Evolutionary conservation across 2,329 filamentous ascomycete genomes (phyloP), one percentile per base, ranked within the genome.

Genomic region (Fusarium torreyae): DNA sequence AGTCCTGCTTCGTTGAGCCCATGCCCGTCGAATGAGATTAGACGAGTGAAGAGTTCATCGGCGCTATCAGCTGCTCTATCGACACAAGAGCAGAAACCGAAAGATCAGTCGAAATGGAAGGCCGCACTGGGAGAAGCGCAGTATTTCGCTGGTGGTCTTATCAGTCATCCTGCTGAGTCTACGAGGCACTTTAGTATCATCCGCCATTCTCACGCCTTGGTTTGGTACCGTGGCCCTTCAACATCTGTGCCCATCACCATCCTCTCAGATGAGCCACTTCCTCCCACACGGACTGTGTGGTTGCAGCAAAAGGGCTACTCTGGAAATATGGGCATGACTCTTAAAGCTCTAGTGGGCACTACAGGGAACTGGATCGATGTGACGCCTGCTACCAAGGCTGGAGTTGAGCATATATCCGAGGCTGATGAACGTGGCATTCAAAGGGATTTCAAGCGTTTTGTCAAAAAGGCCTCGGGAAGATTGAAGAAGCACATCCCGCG

Each of bases 291-390:
- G 8, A 88, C 87, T 0, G 75, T 92, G 15, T 93, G 89, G 88
- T 79, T 93, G 26, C 91, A 93, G 79, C 85, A 85, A 61, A 90
- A 89, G 68, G 91, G 91, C 3, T 92, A 84, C 79, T 89, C 88
- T 0, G 91, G 91, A 6, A 89, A 90, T 73, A 84, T 89, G 49
- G 91, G 91, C 18, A 91, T 93, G 87, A 84, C 84, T 8, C 80
- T 89, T 28, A 91, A 91, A 74, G 86, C 89, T 0, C 76, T 92
- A 2, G 79, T 92, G 36, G 86, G 89, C 9, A 83, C 85, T 0
- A 87, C 84, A 14, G 82, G 84, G 9, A 83, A 80, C 70, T 93
- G 91, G 91, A 81, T 92, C 14, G 85, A 93, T 60, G 90, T 92
- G 4, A 93, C 91, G 0, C 91, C 91, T 0, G 80, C 81, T 0